These are phyloP conservation scores for Schoenoplectus triqueter DNA, from an alignment of 202 grass and related monocot species.

Conservation along the genomic window DNA sequence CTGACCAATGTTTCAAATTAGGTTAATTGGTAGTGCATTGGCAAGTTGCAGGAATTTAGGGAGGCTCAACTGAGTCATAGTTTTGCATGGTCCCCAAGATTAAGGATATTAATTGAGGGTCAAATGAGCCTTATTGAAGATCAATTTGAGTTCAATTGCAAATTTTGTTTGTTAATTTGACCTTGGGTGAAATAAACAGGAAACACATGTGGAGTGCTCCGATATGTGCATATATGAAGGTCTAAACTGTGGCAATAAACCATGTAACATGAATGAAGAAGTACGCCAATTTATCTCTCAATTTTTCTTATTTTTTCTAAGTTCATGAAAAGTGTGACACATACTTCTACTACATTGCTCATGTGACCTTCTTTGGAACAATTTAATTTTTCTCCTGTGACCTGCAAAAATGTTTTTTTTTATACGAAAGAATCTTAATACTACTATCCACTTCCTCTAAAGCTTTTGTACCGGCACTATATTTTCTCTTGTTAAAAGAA, in stretches of 20 bases:
- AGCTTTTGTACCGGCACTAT: too few species aligned
- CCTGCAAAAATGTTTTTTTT: neutral
- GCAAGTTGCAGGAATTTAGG: neutral
- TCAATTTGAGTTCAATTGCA: conserved; percentile 2
- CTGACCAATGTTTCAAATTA: neutral
- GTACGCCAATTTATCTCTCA: conserved; percentile 37
- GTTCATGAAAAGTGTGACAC: conserved; percentile 52
- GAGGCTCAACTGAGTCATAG: neutral
- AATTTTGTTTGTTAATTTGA: conserved; percentile 39
- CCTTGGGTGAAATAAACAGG: conserved; percentile 63
- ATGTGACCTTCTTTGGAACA: neutral
- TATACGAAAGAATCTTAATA: too few species aligned
- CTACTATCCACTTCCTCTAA: too few species aligned
- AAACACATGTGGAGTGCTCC: conserved; percentile 42
- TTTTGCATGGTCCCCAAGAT: conserved; percentile 4
- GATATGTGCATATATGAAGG: conserved; percentile 31
- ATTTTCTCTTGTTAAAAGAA: too few species aligned
- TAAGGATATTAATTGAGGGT: neutral
- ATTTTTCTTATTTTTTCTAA: conserved; percentile 49
- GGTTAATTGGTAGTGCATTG: neutral
- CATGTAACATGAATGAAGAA: conserved; percentile 47
- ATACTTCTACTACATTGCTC: conserved; percentile 28
- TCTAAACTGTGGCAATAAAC: conserved; percentile 40
- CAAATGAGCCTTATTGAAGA: neutral
- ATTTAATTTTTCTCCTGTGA: neutral